A percentile compares a stretch with the other conserved stretches of the same genome.
phyloP scores from a whole-genome alignment of 2,329 filamentous ascomycete species.

The Colletotrichum destructivum region DNA sequence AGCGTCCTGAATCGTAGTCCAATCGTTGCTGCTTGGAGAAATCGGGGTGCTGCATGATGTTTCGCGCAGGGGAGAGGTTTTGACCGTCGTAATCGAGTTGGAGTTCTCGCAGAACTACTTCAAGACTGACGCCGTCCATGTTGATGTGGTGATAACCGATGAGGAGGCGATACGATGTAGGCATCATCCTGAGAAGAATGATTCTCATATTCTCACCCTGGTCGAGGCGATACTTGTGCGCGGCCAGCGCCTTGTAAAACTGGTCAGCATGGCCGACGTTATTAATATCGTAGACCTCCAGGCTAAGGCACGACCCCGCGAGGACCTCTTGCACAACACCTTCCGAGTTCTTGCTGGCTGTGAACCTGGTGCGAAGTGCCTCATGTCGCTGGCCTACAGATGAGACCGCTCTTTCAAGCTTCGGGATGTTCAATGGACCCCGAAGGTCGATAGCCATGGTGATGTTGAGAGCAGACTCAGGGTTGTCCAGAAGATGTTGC shows the following conservation, averaged over 20 bases:
- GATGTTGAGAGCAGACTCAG: conserved; percentile 56
- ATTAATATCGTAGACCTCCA: not conserved
- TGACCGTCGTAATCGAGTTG: not conserved
- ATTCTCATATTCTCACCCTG: not conserved
- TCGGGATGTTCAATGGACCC: not conserved
- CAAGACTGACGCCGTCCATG: conserved; percentile 2
- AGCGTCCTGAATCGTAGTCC: too few relatives aligned
- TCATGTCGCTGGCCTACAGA: not conserved
- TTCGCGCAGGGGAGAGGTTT: too few relatives aligned
- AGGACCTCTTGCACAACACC: not conserved
- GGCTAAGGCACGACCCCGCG: not conserved
- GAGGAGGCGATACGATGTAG: not conserved
- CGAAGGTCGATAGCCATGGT: conserved; percentile 49
- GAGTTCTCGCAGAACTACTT: not conserved
- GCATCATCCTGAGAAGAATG: not conserved
- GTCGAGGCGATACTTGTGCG: not conserved
- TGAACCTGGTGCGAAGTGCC: not conserved
- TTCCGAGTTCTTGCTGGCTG: too few relatives aligned
- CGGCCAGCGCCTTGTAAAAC: not conserved
- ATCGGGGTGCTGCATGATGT: too few relatives aligned
- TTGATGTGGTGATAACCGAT: conserved; percentile 1
- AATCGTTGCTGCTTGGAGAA: too few relatives aligned
- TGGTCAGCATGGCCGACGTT: too few relatives aligned
- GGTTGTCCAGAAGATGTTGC: conserved; percentile 50
- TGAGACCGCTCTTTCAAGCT: not conserved